These are phyloP conservation scores for Microbotryomycetes sp. DNA, from an alignment of 1,284 basidiomycete genomes.

Conservation along the genomic window DNA sequence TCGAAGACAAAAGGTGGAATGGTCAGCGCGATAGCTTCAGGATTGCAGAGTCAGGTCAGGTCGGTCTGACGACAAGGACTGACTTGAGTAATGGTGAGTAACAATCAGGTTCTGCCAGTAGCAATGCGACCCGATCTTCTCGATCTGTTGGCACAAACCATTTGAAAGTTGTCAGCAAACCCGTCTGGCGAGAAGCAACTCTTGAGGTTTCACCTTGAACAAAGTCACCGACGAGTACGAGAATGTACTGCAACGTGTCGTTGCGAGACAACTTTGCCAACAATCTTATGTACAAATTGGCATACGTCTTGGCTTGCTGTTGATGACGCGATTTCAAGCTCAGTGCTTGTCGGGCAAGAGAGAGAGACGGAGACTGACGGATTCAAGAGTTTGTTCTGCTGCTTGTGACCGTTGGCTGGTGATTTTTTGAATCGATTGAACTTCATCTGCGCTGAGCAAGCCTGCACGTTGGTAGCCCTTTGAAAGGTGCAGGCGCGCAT, in stretches of 20 bases:
- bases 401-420: slow-evolving; percentile 40
- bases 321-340: background rate
- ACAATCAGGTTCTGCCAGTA: slow-evolving; percentile 57
- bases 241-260: slow-evolving; percentile 88
- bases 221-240: slow-evolving; percentile 86
- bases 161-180: too few species aligned
- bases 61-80: slow-evolving; percentile 21
- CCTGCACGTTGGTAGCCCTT: slow-evolving; percentile 93
- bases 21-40: background rate
- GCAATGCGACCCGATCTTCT: slow-evolving; percentile 41
- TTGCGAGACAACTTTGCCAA: slow-evolving; percentile 87
- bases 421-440: slow-evolving; percentile 82
- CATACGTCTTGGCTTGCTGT: slow-evolving; percentile 65
- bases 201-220: slow-evolving; percentile 62
- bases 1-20: background rate
- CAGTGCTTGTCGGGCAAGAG: background rate
- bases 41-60: background rate
- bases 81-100: slow-evolving; percentile 78
- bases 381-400: slow-evolving; percentile 27
- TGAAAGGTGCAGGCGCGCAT: background rate
- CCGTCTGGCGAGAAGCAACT: too few species aligned
- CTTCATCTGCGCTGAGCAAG: slow-evolving; percentile 79
- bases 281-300: slow-evolving; percentile 79
- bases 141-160: slow-evolving; percentile 34
- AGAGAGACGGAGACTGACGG: slow-evolving; percentile 10